A percentile compares a stretch with the other conserved stretches of the same genome.
These are phyloP conservation scores for Chiua virens DNA, from an alignment of 768 basidiomycete species.

Conservation along the genomic window DNA sequence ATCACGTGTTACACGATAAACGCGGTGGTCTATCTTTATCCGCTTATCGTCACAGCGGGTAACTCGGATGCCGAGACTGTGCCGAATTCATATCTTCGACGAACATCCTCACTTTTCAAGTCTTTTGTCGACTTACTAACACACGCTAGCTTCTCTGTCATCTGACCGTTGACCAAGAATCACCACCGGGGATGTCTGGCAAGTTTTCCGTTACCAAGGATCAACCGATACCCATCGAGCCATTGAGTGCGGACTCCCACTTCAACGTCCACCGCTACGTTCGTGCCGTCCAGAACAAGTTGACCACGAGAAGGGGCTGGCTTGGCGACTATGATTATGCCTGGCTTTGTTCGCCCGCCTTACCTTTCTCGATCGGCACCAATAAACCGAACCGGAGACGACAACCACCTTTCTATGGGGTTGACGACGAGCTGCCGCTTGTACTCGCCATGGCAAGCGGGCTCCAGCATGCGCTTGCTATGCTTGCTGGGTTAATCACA, in stretches of 20 bases:
- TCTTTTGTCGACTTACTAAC: too few species aligned
- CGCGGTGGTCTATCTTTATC: too few species aligned
- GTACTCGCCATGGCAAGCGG: slow-evolving; percentile 72
- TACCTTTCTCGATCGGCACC: slow-evolving; percentile 53
- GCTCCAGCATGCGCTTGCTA: slow-evolving; percentile 74
- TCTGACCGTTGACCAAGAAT: too few species aligned
- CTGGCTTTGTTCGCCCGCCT: slow-evolving; percentile 67
- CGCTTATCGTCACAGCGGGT: too few species aligned
- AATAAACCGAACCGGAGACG: slow-evolving; percentile 26
- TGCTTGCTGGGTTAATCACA: slow-evolving; percentile 81
- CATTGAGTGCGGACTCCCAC: slow-evolving; percentile 7
- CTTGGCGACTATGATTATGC: slow-evolving; percentile 81
- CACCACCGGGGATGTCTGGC: slow-evolving; percentile 12
- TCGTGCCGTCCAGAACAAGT: slow-evolving; percentile 29
- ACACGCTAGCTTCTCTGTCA: too few species aligned
- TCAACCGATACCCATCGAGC: slow-evolving; percentile 16
- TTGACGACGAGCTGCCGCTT: slow-evolving; percentile 72
- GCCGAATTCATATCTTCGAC: too few species aligned
- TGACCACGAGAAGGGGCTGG: slow-evolving; percentile 62
- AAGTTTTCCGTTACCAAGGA: slow-evolving; percentile 9
- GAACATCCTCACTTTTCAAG: too few species aligned
- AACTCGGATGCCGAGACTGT: too few species aligned
- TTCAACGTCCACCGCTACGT: slow-evolving; percentile 8
- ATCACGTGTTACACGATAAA: too few species aligned
- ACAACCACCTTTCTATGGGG: slow-evolving; percentile 71